Evolutionary conservation across 2,329 filamentous ascomycete species (phyloP).

Genomic region (Pseudohalonectria lignicola): DNA sequence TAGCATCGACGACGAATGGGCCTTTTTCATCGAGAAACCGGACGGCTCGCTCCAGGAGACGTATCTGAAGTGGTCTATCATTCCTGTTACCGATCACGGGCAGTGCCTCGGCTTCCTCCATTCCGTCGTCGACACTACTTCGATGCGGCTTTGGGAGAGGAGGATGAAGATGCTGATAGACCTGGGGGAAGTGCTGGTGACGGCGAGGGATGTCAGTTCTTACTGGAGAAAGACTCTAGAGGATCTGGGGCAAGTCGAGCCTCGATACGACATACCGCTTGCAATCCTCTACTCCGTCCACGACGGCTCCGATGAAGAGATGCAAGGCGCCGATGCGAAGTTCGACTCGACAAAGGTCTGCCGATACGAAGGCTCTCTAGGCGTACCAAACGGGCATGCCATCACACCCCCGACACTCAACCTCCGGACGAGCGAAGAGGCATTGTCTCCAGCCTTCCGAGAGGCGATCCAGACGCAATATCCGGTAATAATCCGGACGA

Average conservation of each 20-base stretch:
- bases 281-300: slow-evolving; percentile 40
- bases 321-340: slow-evolving; percentile 10
- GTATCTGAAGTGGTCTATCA: slow-evolving; percentile 35
- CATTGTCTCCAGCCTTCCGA: slow-evolving; percentile 26
- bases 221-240: slow-evolving; percentile 35
- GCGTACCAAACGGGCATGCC: slow-evolving; percentile 29
- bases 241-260: slow-evolving; percentile 28
- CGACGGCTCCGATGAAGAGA: slow-evolving; percentile 19
- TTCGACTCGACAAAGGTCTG: slow-evolving; percentile 24
- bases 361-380: slow-evolving; percentile 31
- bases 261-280: slow-evolving; percentile 36
- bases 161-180: slow-evolving; percentile 37
- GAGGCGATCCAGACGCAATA: slow-evolving; percentile 23
- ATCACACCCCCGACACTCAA: slow-evolving; percentile 26
- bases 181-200: slow-evolving; percentile 31
- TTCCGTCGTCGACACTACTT: slow-evolving; percentile 33
- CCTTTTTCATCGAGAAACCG: slow-evolving; percentile 30
- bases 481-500: slow-evolving; percentile 28
- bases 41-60: slow-evolving; percentile 32
- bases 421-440: slow-evolving; percentile 22
- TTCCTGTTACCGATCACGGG: slow-evolving; percentile 30
- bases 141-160: slow-evolving; percentile 33
- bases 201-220: slow-evolving; percentile 30
- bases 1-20: slow-evolving; percentile 29
- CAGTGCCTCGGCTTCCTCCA: slow-evolving; percentile 34